Percentiles rank a stretch among this genome's conserved stretches.
phyloP scores from a whole-genome alignment of 2,329 filamentous ascomycete genomes.

The Reticulascus tulasneorum region DNA sequence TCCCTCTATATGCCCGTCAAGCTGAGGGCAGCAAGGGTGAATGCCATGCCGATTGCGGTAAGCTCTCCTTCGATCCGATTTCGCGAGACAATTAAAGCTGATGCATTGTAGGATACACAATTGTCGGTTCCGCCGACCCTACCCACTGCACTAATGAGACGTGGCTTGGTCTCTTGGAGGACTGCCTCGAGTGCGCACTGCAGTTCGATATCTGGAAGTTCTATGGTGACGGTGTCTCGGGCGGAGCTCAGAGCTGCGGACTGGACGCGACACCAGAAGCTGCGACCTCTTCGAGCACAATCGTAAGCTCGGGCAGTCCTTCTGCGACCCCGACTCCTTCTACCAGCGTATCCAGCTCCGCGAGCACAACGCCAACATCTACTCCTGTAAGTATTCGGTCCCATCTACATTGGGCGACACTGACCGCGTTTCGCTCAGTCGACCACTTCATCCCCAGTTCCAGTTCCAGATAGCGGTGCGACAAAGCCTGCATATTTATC shows the following conservation, averaged over 20 bases:
- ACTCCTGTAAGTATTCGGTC: too few relatives aligned
- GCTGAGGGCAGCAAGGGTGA: conserved; percentile 4
- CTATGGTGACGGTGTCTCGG: conserved; percentile 33
- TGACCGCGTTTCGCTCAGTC: too few relatives aligned
- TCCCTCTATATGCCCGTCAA: conserved; percentile 11
- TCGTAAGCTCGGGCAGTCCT: too few relatives aligned
- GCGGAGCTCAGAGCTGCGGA: conserved; percentile 25
- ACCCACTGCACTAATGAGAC: conserved; percentile 32
- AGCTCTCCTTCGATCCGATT: conserved; percentile 7
- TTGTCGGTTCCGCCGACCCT: conserved; percentile 28
- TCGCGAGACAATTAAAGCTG: not conserved
- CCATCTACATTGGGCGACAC: too few relatives aligned
- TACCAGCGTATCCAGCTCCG: too few relatives aligned
- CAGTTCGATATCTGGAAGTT: conserved; percentile 40
- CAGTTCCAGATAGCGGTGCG: too few relatives aligned
- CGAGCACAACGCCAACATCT: too few relatives aligned
- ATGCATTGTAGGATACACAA: conserved; percentile 21
- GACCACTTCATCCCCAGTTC: too few relatives aligned
- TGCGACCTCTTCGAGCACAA: conserved; percentile 1
- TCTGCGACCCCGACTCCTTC: too few relatives aligned
- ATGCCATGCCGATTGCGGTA: conserved; percentile 44
- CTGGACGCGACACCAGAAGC: conserved; percentile 7
- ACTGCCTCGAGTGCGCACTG: conserved; percentile 38
- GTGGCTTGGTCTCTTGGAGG: conserved; percentile 35
- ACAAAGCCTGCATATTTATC: too few relatives aligned